phyloP scores from a whole-genome alignment of 108 stramenopile species.

The Mediolabrus comicus region DNA sequence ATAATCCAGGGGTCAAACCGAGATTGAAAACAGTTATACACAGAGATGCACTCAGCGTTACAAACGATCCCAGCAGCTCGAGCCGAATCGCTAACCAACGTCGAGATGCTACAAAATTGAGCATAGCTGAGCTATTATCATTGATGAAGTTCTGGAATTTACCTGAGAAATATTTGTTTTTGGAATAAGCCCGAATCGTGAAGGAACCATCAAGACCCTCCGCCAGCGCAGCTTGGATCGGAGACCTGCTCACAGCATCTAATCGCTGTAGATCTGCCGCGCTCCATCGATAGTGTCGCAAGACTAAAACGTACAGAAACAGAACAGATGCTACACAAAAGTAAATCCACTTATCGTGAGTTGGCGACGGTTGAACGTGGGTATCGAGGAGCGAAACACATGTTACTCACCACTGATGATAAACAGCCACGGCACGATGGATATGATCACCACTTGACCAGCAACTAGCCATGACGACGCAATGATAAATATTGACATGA shows the following conservation, averaged over 20 bases:
- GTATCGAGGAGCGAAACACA: background rate
- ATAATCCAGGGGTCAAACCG: constrained; percentile 56
- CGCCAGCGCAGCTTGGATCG: constrained; percentile 73
- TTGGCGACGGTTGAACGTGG: background rate
- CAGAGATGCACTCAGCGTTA: constrained; percentile 56
- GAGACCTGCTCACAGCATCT: constrained; percentile 74
- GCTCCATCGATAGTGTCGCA: constrained; percentile 44
- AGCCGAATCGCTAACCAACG: constrained; percentile 89
- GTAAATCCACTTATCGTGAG: no score
- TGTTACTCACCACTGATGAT: constrained; percentile 1
- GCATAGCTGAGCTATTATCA: constrained; percentile 61
- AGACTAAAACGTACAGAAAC: background rate
- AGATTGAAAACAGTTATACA: constrained; percentile 71
- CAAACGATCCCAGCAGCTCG: constrained; percentile 70
- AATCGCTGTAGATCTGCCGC: constrained; percentile 82
- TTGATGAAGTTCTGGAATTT: constrained; percentile 53
- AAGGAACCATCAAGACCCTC: constrained; percentile 84
- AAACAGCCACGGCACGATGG: constrained; percentile 9
- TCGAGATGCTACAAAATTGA: constrained; percentile 81
- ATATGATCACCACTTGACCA: constrained; percentile 3
- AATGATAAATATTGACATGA: constrained; percentile 30
- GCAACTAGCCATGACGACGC: constrained; percentile 18
- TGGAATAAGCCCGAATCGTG: constrained; percentile 72
- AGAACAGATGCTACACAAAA: constrained; percentile 4
- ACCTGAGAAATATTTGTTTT: constrained; percentile 54